Evolutionary conservation across 257 asterid genomes (phyloP).

Genomic region (Haberlea rhodopensis): DNA sequence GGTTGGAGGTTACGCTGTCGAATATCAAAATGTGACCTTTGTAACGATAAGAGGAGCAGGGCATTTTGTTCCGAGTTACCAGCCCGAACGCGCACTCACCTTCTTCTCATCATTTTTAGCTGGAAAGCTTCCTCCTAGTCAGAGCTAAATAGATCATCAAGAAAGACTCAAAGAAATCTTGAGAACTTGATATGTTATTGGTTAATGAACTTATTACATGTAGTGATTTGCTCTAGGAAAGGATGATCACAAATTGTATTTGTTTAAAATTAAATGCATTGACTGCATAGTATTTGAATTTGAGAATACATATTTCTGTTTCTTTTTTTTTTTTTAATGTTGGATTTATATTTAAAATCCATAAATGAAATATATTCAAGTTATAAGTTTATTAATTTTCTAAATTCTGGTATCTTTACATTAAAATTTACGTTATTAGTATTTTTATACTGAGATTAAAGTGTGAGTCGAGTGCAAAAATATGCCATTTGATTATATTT

Average conservation of each 20-base stretch:
- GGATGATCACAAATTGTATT: neutral
- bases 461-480: too few relatives aligned
- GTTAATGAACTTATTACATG: neutral
- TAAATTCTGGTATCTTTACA: too few relatives aligned
- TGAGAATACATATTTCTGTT: too few relatives aligned
- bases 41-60: slow-evolving; percentile 22
- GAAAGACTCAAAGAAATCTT: slow-evolving; percentile 15
- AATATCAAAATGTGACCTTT: slow-evolving; percentile 17
- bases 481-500: too few relatives aligned
- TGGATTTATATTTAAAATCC: too few relatives aligned
- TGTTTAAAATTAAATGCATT: neutral
- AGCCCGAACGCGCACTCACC: slow-evolving; percentile 12
- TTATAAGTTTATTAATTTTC: too few relatives aligned
- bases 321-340: too few relatives aligned
- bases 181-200: neutral
- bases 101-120: slow-evolving; percentile 8
- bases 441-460: too few relatives aligned
- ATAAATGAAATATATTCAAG: too few relatives aligned
- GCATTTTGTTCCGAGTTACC: slow-evolving; percentile 25
- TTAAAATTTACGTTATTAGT: too few relatives aligned
- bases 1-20: slow-evolving; percentile 28
- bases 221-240: neutral
- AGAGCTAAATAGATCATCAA: neutral
- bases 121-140: slow-evolving; percentile 17
- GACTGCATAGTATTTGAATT: neutral